Base-by-base conservation (phyloP, 1,139 yeast species). In the Magnusiomyces starmeri region DNA sequence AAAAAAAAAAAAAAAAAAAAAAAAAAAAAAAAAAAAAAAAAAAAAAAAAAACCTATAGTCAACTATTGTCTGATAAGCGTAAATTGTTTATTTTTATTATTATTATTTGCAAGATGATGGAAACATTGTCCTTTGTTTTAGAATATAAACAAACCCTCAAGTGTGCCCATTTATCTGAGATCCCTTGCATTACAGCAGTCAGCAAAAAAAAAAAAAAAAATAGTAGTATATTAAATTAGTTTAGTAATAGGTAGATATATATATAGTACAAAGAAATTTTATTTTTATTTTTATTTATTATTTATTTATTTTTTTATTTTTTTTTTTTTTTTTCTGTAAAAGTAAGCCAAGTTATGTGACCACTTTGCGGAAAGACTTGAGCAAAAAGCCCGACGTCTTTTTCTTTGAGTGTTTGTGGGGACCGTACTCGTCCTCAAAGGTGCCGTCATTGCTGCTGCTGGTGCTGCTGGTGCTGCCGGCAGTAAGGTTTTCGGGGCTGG, bases 381-480 rank as follows among this genome's bases (percentile, higher is more conserved):
- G 26, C 12, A 45, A 35, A 3, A 45, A 34, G 34, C 48, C 48
- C 3, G 42, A 24, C 12, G 48, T 42, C 20, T 45, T 45, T 35
- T 24, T 45, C 22, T 32, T 45, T 45, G 16, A 22, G 20, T 8
- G 18, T 4, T 14, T 21, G 14, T 9, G 25, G 26, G 20, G 43
- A 12, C 20, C 4, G 16, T 24, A 25, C 3, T 12, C 24, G 40
- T 41, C 26, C 22, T 39, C 14, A 10, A n/a, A 27, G 9, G 16
- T 18, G 26, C 40, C 39, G 6, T 16, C 22, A 6, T 44, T 16
- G 27, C 22, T 40, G 16, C 21, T 18, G 16, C 14, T 25, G 24
- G 16, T 26, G 22, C 16, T 9, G 10, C 26, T 27, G 32, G 27
- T 22, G 43, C n/a, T 40, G 7, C 18, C n/a, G 26, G 16, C 16